Evolutionary conservation across 2,329 filamentous ascomycete species (phyloP).

Genomic region (Hirsutella minnesotensis): DNA sequence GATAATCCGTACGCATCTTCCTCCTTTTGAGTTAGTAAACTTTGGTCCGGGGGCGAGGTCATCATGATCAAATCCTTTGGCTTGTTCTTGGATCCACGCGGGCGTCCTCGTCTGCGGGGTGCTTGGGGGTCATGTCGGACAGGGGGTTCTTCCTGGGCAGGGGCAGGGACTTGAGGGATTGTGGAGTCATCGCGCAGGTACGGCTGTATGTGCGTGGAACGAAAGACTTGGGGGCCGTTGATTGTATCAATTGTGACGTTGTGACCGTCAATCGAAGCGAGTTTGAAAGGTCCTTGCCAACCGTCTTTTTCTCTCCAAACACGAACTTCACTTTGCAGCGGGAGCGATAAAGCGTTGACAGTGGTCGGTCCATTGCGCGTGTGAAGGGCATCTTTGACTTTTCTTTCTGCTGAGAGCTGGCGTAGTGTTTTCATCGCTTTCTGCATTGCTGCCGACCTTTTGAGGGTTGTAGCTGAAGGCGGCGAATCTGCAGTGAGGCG

Average conservation of each 20-base stretch:
- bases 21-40: neutral
- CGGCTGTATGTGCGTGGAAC: neutral
- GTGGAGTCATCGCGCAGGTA: neutral
- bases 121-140: no score
- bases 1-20: no score
- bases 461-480: neutral
- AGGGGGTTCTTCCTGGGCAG: neutral
- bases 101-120: no score
- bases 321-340: neutral
- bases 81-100: no score
- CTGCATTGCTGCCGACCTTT: neutral
- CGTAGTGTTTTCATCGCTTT: neutral
- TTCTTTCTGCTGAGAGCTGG: neutral
- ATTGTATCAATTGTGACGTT: neutral
- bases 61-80: neutral
- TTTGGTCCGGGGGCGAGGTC: no score
- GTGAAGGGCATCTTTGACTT: neutral
- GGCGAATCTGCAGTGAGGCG: neutral
- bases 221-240: neutral
- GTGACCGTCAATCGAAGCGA: neutral
- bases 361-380: neutral
- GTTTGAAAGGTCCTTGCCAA: neutral
- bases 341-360: neutral
- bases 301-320: neutral
- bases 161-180: neutral